Evolutionary conservation across 1,284 basidiomycete genomes (phyloP).

Genomic region (Rhizoctonia solani): DNA sequence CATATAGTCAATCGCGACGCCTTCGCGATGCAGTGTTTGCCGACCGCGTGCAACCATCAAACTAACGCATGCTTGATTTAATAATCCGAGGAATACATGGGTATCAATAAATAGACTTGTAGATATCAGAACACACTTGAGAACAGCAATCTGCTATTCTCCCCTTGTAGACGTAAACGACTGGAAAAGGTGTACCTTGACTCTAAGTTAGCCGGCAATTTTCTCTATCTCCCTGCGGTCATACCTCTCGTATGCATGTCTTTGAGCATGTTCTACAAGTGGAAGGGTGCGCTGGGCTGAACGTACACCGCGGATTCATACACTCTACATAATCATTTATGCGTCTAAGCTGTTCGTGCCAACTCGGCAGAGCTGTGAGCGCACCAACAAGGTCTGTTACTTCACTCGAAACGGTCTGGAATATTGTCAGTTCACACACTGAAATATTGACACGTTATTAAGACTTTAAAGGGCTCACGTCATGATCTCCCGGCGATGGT

Average conservation of each 20-base stretch:
- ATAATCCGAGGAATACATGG: neutral
- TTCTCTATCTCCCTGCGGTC: neutral
- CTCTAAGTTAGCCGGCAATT: neutral
- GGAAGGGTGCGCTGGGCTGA: neutral
- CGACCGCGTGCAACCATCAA: neutral
- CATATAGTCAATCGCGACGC: constrained; percentile 7
- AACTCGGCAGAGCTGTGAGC: neutral
- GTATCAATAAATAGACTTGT: neutral
- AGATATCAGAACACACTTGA: neutral
- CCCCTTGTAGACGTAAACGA: neutral
- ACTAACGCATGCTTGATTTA: neutral
- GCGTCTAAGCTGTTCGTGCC: no score
- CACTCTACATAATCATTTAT: neutral
- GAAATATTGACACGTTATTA: neutral
- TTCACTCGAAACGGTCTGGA: neutral
- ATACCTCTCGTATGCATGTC: neutral
- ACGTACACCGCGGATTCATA: neutral
- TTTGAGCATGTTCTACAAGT: neutral
- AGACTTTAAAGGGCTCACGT: neutral
- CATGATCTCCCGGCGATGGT: neutral
- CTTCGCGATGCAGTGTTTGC: neutral
- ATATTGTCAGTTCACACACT: no score
- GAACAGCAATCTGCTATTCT: neutral
- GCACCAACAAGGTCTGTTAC: constrained; percentile 1
- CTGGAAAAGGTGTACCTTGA: neutral